Evolutionary conservation across 2,329 filamentous ascomycete species (phyloP).

Genomic region (Trichoderma breve): DNA sequence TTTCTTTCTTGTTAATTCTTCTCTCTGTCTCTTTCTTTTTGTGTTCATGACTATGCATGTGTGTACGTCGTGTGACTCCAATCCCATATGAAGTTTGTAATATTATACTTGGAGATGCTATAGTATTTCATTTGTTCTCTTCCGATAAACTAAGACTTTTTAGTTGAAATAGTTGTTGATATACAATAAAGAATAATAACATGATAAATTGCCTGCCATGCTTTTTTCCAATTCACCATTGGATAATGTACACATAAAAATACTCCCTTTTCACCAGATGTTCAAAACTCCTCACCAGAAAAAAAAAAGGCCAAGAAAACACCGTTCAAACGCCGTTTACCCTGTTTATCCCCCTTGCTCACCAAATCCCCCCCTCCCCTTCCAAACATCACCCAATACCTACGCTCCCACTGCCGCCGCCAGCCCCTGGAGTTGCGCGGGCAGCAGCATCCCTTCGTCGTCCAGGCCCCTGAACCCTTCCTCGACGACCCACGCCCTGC

Average conservation of each 20-base stretch:
- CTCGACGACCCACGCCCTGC: constrained; percentile 76
- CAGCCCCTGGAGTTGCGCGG: constrained; percentile 22
- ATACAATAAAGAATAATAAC: neutral
- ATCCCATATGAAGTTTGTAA: neutral
- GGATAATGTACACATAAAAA: neutral
- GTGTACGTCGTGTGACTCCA: neutral
- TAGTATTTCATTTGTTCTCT: neutral
- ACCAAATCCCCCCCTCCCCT: neutral
- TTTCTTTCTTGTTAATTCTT: neutral
- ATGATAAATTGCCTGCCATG: neutral
- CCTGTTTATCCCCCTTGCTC: neutral
- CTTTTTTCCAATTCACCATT: neutral
- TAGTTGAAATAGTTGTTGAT: neutral
- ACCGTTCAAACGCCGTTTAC: neutral
- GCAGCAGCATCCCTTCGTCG: constrained; percentile 45
- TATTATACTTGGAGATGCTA: neutral
- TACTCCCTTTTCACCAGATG: neutral
- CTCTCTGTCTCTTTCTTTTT: neutral
- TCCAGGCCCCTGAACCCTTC: constrained; percentile 81
- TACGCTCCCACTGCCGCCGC: neutral
- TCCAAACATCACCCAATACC: neutral
- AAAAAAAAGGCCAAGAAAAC: neutral
- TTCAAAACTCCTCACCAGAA: neutral
- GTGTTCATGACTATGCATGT: neutral
- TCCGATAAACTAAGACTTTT: neutral